Evolutionary conservation across 495 filamentous ascomycete genomes (phyloP).

Genomic region (Corynascus novoguineensis): DNA sequence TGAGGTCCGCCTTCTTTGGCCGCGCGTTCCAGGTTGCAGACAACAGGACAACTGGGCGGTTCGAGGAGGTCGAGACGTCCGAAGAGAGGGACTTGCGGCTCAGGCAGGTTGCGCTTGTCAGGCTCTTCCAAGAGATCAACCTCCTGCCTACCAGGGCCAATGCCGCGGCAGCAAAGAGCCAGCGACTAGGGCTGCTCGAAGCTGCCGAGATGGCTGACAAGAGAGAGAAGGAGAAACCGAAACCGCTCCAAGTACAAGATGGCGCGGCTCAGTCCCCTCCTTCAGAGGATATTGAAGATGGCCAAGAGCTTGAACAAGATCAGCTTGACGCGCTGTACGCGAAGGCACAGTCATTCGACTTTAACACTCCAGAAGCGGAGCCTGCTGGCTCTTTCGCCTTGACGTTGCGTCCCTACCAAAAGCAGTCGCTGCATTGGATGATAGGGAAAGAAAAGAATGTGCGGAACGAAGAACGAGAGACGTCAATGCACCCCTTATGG

Average conservation of each 20-base stretch:
- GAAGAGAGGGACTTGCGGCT: slow-evolving; percentile 83
- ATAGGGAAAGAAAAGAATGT: slow-evolving; percentile 82
- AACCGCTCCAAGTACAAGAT: slow-evolving; percentile 32
- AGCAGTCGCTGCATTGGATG: slow-evolving; percentile 94
- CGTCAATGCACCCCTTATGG: slow-evolving; percentile 95
- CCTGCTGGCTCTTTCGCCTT: slow-evolving; percentile 76
- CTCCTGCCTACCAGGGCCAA: slow-evolving; percentile 68
- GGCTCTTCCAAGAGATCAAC: slow-evolving; percentile 83
- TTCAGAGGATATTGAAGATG: slow-evolving; percentile 70
- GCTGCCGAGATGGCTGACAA: slow-evolving; percentile 82
- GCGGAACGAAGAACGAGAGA: slow-evolving; percentile 52
- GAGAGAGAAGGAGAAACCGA: slow-evolving; percentile 53
- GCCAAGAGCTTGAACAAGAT: slow-evolving; percentile 87
- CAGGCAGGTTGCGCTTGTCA: slow-evolving; percentile 80
- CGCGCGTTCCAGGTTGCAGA: slow-evolving; percentile 53
- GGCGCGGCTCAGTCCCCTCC: slow-evolving; percentile 42
- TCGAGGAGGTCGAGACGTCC: slow-evolving; percentile 72
- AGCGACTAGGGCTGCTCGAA: slow-evolving; percentile 73
- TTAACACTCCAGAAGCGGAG: slow-evolving; percentile 78
- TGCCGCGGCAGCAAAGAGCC: slow-evolving; percentile 70
- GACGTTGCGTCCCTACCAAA: slow-evolving; percentile 87
- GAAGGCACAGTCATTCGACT: slow-evolving; percentile 96
- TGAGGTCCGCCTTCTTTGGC: slow-evolving; percentile 65
- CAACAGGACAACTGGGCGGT: slow-evolving; percentile 58
- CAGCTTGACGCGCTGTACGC: slow-evolving; percentile 91